Percentiles rank a stretch among this genome's conserved stretches.
Conservation (phyloP, 805 yeast species). For the Lachancea nothofagi region DNA sequence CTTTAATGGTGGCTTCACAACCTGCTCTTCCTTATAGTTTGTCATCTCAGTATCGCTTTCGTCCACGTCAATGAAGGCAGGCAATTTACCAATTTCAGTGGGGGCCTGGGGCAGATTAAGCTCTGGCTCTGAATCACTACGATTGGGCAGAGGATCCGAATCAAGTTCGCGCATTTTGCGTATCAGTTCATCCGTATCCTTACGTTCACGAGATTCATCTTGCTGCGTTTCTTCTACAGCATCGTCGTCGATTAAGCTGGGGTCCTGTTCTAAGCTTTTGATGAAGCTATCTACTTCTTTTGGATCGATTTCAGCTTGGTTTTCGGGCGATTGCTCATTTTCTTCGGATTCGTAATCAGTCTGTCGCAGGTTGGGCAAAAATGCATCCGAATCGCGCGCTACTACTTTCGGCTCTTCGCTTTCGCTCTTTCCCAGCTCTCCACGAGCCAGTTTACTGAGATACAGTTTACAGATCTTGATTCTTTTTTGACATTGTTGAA, state of each 20-base stretch:
- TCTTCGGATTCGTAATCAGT: too few species aligned
- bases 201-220: not conserved
- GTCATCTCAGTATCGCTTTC: too few species aligned
- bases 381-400: not conserved
- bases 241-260: slow-evolving; percentile 1
- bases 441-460: slow-evolving; percentile 23
- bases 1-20: not conserved
- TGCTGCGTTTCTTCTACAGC: slow-evolving; percentile 2
- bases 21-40: not conserved
- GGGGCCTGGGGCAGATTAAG: slow-evolving; percentile 6
- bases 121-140: not conserved
- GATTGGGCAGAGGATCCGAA: not conserved
- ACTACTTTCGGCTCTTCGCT: not conserved
- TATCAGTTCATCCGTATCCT: slow-evolving; percentile 4
- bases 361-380: too few species aligned
- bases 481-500: slow-evolving; percentile 17
- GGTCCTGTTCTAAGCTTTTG: slow-evolving; percentile 6
- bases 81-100: not conserved
- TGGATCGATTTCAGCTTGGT: not conserved
- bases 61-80: slow-evolving; percentile 1
- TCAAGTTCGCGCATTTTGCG: slow-evolving; percentile 6
- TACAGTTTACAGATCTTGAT: slow-evolving; percentile 28
- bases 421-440: slow-evolving; percentile 15
- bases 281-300: slow-evolving; percentile 2
- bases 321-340: not conserved